Conservation (phyloP, 108 stramenopile species). For the Stephanodiscus triporus region DNA sequence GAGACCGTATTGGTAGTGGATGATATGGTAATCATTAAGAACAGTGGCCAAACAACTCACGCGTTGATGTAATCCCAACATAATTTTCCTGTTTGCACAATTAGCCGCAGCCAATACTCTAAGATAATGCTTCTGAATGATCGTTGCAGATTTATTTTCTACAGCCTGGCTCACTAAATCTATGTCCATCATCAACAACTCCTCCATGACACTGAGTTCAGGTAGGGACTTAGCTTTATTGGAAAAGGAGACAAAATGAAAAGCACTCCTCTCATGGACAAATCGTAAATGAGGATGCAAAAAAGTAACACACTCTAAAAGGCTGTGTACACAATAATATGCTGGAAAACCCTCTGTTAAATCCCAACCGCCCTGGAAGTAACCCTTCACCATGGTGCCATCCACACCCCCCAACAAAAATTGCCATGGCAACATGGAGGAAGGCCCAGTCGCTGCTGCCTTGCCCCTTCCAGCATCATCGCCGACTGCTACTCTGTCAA, state of each 20-base stretch:
- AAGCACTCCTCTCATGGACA: too few species aligned
- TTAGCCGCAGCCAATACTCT: constrained; percentile 16
- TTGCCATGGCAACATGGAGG: too few species aligned
- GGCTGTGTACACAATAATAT: too few species aligned
- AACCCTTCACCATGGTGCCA: background rate
- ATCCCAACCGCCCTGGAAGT: too few species aligned
- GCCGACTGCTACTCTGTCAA: too few species aligned
- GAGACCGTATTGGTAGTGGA: background rate
- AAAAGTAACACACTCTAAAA: too few species aligned
- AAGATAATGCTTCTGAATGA: constrained; percentile 37
- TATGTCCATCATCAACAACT: constrained; percentile 37
- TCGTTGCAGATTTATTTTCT: constrained; percentile 11
- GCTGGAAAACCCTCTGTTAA: too few species aligned
- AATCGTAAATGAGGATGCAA: too few species aligned
- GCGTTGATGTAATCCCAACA: constrained; percentile 37
- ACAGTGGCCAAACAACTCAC: background rate
- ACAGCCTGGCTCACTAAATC: constrained; percentile 30
- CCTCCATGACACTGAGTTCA: background rate
- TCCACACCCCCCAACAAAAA: background rate
- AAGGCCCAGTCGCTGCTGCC: too few species aligned
- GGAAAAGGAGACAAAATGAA: too few species aligned
- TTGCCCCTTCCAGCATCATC: too few species aligned
- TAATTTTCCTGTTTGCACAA: constrained; percentile 21
- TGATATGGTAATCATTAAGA: background rate
- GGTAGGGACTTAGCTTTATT: background rate